phyloP scores from a whole-genome alignment of 129 eudicot species.

The Rutidosis leptorrhynchoides region DNA sequence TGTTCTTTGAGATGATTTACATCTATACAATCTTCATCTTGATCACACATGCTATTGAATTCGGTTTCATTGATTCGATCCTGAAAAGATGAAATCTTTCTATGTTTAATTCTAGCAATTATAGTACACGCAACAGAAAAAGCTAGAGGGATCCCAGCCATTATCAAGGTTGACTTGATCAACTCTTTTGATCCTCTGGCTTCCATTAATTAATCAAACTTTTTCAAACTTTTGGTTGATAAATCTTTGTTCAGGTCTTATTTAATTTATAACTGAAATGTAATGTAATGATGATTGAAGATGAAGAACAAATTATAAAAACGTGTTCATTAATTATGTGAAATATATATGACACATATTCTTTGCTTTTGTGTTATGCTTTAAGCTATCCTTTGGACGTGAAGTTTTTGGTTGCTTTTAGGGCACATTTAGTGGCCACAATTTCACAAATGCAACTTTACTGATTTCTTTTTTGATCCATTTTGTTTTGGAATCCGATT shows the following conservation, averaged over 20 bases:
- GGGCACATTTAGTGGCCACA: conserved; percentile 41
- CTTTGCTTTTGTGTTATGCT: conserved; percentile 49
- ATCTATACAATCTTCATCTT: conserved; percentile 6
- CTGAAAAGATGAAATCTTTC: conserved; percentile 24
- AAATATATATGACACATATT: conserved; percentile 34
- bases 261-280: conserved; percentile 3
- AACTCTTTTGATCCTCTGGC: conserved; percentile 43
- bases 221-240: not conserved
- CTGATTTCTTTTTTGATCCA: conserved; percentile 23
- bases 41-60: not conserved
- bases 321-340: conserved; percentile 19
- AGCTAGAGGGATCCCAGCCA: conserved; percentile 63
- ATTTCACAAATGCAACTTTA: conserved; percentile 13
- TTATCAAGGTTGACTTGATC: conserved; percentile 46
- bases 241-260: conserved; percentile 19
- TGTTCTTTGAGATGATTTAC: conserved; percentile 31
- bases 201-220: conserved; percentile 33
- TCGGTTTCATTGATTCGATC: conserved; percentile 18
- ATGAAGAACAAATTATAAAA: conserved; percentile 11
- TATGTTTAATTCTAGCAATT: conserved; percentile 24
- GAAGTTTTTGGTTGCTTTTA: conserved; percentile 46
- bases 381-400: conserved; percentile 47
- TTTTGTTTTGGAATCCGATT: conserved; percentile 36
- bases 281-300: not conserved
- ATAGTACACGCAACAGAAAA: conserved; percentile 53